Evolutionary conservation across 805 yeast genomes (phyloP).

Genomic region (Metschnikowia similis): DNA sequence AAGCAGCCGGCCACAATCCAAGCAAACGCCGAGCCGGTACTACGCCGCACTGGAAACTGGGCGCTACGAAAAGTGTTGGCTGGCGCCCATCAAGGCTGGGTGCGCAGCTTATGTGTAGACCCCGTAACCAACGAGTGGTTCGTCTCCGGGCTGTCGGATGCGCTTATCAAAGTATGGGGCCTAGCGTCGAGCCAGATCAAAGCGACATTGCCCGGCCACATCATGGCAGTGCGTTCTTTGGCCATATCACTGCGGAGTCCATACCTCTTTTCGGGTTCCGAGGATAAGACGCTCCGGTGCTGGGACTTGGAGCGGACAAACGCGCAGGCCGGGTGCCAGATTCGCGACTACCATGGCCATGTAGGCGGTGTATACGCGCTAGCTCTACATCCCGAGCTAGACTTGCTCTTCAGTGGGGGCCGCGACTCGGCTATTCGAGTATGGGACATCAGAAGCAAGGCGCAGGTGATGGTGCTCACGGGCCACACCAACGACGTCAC

Average conservation of each 20-base stretch:
- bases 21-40: not conserved
- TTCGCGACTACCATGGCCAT: conserved; percentile 92
- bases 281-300: conserved; percentile 87
- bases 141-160: conserved; percentile 86
- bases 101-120: conserved; percentile 74
- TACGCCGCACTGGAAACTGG: conserved; percentile 41
- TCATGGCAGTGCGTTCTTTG: conserved; percentile 80
- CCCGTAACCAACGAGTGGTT: conserved; percentile 83
- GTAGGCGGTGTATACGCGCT: conserved; percentile 82
- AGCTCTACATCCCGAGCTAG: conserved; percentile 83
- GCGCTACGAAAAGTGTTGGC: conserved; percentile 65
- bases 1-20: not conserved
- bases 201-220: conserved; percentile 83
- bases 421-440: conserved; percentile 81
- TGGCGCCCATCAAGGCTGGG: conserved; percentile 91
- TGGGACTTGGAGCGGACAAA: conserved; percentile 93
- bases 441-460: conserved; percentile 88
- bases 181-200: conserved; percentile 64
- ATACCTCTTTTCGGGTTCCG: conserved; percentile 86
- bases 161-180: conserved; percentile 90
- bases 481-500: conserved; percentile 82
- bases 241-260: conserved; percentile 74
- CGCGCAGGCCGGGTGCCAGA: conserved; percentile 45
- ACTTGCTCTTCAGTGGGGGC: conserved; percentile 81
- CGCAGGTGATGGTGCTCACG: conserved; percentile 67